phyloP scores from a whole-genome alignment of 2,329 filamentous ascomycete species.

The Dactylellina cionopaga region DNA sequence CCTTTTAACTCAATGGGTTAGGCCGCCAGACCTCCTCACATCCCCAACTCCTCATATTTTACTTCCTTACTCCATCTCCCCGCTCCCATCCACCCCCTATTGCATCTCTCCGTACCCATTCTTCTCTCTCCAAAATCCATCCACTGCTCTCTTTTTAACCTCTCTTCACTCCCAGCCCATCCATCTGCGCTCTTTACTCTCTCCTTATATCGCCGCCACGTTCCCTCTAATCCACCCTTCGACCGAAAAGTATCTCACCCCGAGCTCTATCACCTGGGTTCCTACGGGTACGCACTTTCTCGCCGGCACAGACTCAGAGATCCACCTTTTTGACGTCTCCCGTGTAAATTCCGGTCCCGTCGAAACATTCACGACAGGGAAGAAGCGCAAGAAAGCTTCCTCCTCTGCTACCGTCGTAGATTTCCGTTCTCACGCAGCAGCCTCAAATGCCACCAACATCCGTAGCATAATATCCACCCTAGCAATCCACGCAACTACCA shows the following conservation, averaged over 20 bases:
- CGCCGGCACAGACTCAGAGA: constrained; percentile 61
- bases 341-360: constrained; percentile 58
- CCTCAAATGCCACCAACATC: constrained; percentile 59
- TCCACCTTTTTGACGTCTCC: constrained; percentile 64
- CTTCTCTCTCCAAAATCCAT: constrained; percentile 62
- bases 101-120: constrained; percentile 63
- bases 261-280: constrained; percentile 63
- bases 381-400: constrained; percentile 49
- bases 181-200: constrained; percentile 63
- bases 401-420: background rate
- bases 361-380: constrained; percentile 60
- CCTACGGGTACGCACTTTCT: constrained; percentile 62
- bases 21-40: constrained; percentile 59
- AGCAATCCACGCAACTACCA: constrained; percentile 58
- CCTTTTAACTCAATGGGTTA: constrained; percentile 12
- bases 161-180: constrained; percentile 63
- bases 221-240: constrained; percentile 63
- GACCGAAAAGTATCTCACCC: constrained; percentile 63
- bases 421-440: background rate
- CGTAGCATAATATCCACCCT: constrained; percentile 63
- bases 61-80: constrained; percentile 59
- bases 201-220: constrained; percentile 59
- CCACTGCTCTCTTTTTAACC: constrained; percentile 62
- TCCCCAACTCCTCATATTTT: constrained; percentile 57
- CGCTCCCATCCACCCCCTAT: constrained; percentile 61